Conservation (phyloP, 495 filamentous ascomycete species). For the Geopyxis carbonaria region DNA sequence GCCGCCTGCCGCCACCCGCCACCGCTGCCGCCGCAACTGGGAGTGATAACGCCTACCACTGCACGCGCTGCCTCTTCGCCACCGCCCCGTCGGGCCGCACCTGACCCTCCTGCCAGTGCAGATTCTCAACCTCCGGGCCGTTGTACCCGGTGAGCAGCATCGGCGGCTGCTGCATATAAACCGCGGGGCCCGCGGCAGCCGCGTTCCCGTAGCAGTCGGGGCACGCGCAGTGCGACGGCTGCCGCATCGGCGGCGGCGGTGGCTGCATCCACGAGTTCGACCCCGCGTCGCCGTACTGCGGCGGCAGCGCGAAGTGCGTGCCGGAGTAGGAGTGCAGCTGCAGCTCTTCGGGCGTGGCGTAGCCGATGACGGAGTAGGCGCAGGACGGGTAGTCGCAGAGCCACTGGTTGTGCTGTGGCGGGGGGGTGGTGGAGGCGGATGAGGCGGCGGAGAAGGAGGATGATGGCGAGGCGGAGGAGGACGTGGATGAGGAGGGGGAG, state of each 20-base stretch:
- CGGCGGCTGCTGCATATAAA: neutral
- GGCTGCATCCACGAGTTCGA: too few relatives aligned
- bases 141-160: neutral
- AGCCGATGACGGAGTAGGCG: neutral
- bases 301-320: neutral
- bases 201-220: too few relatives aligned
- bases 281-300: too few relatives aligned
- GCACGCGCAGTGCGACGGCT: too few relatives aligned
- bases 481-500: neutral
- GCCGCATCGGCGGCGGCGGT: too few relatives aligned
- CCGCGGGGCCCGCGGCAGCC: neutral
- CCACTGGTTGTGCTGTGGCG: neutral
- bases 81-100: neutral
- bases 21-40: too few relatives aligned
- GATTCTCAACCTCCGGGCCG: neutral
- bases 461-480: neutral
- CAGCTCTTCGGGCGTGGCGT: neutral
- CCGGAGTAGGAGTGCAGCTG: neutral
- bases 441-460: neutral
- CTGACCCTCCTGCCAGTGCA: neutral
- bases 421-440: neutral
- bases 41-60: neutral
- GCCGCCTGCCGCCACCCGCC: too few relatives aligned
- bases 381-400: neutral
- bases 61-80: neutral